Conservation (phyloP, 1,284 basidiomycete genomes). For the Ustilago bromivora region DNA sequence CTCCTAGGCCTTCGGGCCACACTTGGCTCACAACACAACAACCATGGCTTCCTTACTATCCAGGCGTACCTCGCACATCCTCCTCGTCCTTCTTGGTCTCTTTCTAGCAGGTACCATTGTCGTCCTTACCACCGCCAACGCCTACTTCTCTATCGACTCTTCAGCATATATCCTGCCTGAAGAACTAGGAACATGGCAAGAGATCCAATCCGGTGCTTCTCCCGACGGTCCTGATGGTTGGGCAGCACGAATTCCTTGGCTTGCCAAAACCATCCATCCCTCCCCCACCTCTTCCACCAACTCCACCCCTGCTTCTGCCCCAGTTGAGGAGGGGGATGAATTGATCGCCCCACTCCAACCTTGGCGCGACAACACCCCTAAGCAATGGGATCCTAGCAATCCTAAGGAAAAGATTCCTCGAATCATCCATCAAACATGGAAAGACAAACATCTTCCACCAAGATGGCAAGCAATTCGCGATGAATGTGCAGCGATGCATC, state of each 20-base stretch:
- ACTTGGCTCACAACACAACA: background rate
- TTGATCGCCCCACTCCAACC: slow-evolving; percentile 33
- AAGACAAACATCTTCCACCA: slow-evolving; percentile 84
- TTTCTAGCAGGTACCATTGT: slow-evolving; percentile 89
- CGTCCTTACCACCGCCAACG: slow-evolving; percentile 89
- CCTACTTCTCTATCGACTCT: slow-evolving; percentile 82
- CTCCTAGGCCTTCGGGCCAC: slow-evolving; percentile 4
- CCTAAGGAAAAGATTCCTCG: slow-evolving; percentile 77
- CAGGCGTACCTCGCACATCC: slow-evolving; percentile 63
- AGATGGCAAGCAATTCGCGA: slow-evolving; percentile 77
- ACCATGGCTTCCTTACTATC: slow-evolving; percentile 54
- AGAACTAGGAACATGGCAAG: slow-evolving; percentile 65
- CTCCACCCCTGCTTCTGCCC: slow-evolving; percentile 10
- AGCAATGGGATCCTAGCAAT: slow-evolving; percentile 38
- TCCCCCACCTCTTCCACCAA: slow-evolving; percentile 5
- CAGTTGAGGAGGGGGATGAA: slow-evolving; percentile 18
- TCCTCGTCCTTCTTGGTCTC: slow-evolving; percentile 82
- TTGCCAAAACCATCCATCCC: slow-evolving; percentile 42
- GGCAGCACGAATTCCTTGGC: slow-evolving; percentile 51
- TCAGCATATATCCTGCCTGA: slow-evolving; percentile 59
- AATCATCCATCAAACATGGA: slow-evolving; percentile 99
- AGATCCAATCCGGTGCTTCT: slow-evolving; percentile 55
- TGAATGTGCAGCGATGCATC: slow-evolving; percentile 70
- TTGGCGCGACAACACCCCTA: slow-evolving; percentile 48
- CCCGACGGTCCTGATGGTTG: slow-evolving; percentile 54